These are phyloP conservation scores for Euryodendron excelsum DNA, from an alignment of 148 eudicot species.

Conservation along the genomic window DNA sequence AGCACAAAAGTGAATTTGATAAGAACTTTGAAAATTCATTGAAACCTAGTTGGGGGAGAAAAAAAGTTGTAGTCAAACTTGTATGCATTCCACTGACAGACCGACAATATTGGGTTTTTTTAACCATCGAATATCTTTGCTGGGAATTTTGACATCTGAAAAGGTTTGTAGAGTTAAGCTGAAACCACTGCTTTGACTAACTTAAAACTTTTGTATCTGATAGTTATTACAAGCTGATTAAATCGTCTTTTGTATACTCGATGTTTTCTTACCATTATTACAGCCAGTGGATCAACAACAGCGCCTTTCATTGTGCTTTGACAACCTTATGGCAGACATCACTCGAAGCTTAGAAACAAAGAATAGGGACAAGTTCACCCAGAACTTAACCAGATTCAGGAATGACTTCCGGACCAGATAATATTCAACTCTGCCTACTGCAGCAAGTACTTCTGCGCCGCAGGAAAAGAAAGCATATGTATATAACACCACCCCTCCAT, in stretches of 20 bases:
- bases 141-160: not conserved
- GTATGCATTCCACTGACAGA: too few relatives aligned
- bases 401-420: slow-evolving; percentile 42
- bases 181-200: not conserved
- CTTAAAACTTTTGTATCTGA: not conserved
- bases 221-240: not conserved
- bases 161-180: not conserved
- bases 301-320: slow-evolving; percentile 45
- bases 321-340: slow-evolving; percentile 53
- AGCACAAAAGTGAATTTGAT: not conserved
- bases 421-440: not conserved
- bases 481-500: not conserved
- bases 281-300: slow-evolving; percentile 57
- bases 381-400: slow-evolving; percentile 47
- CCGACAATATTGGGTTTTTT: not conserved
- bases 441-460: not conserved
- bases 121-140: not conserved
- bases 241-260: not conserved
- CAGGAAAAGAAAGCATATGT: not conserved
- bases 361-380: slow-evolving; percentile 56
- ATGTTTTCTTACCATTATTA: not conserved
- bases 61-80: not conserved
- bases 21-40: not conserved
- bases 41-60: not conserved
- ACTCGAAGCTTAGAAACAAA: slow-evolving; percentile 39